Evolutionary conservation across 2,329 filamentous ascomycete species (phyloP), one percentile per base, ranked within the genome.

Genomic region (Cordyceps cateniannulata): DNA sequence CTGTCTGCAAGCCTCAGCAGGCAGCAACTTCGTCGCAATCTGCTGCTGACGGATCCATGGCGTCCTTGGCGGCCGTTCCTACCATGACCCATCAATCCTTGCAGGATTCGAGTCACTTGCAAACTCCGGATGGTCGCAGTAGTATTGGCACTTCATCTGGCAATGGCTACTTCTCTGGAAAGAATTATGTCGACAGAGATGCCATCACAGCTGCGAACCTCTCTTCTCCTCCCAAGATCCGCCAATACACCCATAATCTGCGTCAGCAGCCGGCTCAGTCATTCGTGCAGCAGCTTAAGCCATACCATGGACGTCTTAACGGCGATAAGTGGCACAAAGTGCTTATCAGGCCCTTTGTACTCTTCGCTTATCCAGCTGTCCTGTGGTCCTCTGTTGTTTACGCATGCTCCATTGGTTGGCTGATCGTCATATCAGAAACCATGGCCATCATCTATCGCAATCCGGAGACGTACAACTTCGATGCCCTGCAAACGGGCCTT

Each of bases 341-440:
- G 20, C 87, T 89, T 60, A 48, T 88, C 5, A 83, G 93, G 1
- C 95, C 93, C 0, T 91, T 98, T 63, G 85, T 97, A 51, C 81
- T 98, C 1, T 96, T 88, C 67, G 84, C 88, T 1, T 97, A 98
- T 69, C 95, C 95, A 0, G 85, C 90, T 0, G 89, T 98, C 1
- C 81, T 97, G 9, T 98, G 93, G 93, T 93, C 90, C 6, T 79
- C 91, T 0, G 79, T 89, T 0, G 85, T 96, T 4, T 98, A 98
- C 71, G 80, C 92, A 0, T 87, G 95, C 67, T 95, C 92, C 0
- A 84, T 98, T 7, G 93, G 93, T 42, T 98, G 93, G 95, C 81
- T 98, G 29, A 97, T 98, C 65, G 92, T 98, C 48, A 83, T 98
- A 1, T 96, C 92, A 0, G 93, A 98, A 73, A 89, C 89, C 0